Evolutionary conservation across 108 stramenopile genomes (phyloP), one percentile per base, ranked within the genome.

Genomic region (Aurantiochytrium sp.): DNA sequence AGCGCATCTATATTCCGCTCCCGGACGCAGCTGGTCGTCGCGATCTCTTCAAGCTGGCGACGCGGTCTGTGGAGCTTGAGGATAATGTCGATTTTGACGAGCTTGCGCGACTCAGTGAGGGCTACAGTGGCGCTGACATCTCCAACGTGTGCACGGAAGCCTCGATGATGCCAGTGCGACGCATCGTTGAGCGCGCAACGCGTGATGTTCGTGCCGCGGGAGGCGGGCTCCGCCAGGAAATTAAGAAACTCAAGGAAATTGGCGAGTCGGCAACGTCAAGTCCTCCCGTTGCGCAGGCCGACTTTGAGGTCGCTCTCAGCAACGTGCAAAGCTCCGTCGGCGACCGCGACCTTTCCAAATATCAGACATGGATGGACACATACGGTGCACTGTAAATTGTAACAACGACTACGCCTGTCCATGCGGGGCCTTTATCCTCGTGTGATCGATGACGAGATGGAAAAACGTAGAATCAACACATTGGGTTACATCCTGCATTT

Each of bases 1-100:
- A 96, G 90, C 94, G 97, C 8, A 96, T 98, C 55, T 96, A 96
- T 87, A 96, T 98, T 55, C 96, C 97, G 0, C 93, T 98, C 53
- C 98, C 98, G 1, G 96, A 94, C 60, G 83, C 73, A 5, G 96
- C 92, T 2, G 94, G 93, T 5, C 91, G 94, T 28, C 47, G 71
- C n/a, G 94, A 93, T 60, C 93, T 95, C 42, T 93, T 94, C 87
- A 58, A 91, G 10, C 91, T 94, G 71, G 93, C 93, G 71, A 92
- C 94, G 60, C 87, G 64, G 43, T 23, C 35, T 53, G 91, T 91
- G 25, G 59, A 92, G 72, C 71, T 93, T 10, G 92, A 60, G 28
- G 90, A 90, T 42, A 92, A 94, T 59, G 90, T 95, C 2, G 93
- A 95, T 58, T 47, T 94, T 5, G 92, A 94, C 25, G 60, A 43